Base-by-base conservation (phyloP, 1,284 basidiomycete species). In the Thelephora terrestris region DNA sequence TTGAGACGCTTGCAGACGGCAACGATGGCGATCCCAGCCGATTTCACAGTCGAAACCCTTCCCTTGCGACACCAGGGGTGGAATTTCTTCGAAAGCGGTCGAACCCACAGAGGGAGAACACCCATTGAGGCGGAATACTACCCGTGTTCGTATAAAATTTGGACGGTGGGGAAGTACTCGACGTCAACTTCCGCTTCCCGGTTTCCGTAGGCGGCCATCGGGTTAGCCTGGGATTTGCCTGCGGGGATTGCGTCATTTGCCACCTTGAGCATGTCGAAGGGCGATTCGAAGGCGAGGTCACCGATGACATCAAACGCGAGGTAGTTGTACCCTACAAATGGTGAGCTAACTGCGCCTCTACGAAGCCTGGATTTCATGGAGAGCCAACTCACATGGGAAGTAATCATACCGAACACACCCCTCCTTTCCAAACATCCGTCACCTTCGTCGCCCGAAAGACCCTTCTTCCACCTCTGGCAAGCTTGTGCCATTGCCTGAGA, bases 261-360 rank as follows among this genome's bases (percentile, higher is more conserved):
- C 5, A 81, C 77, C 47, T 78, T 62, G 50, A 96, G 73, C 92
- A 96, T 96, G 27, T 90, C 91, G 57, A 95, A 95, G 0, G 92
- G 83, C 10, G 78, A 76, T 9, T 91, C 91, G 56, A 93, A 93
- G 0, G 89, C 87, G 21, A 91, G 74, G 61, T 89, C 85, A 49
- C 75, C 77, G 46, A 93, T 88, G 57, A 90, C 87, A 65, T 93
- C 91, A 61, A 95, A 95, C 0, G 88, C 89, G 42, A 93, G 82
- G 61, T 85, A 85, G 64, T 85, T 85, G 61, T 75, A 76, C 78
- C 75, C 70, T 66, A 49, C 27, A 44, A 16, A 36, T 50, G 57
- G 10, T 52, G 36, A 5, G 16, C 27, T 3, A 14, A 45, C 14
- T 36, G 45, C 3, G 23, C 23, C 9, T n/a, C 10, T 16, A n/a